Evolutionary conservation across 192 early-diverging fungal species (phyloP), one percentile per base, ranked within the genome.

Genomic region (Backusella mclennaniae): DNA sequence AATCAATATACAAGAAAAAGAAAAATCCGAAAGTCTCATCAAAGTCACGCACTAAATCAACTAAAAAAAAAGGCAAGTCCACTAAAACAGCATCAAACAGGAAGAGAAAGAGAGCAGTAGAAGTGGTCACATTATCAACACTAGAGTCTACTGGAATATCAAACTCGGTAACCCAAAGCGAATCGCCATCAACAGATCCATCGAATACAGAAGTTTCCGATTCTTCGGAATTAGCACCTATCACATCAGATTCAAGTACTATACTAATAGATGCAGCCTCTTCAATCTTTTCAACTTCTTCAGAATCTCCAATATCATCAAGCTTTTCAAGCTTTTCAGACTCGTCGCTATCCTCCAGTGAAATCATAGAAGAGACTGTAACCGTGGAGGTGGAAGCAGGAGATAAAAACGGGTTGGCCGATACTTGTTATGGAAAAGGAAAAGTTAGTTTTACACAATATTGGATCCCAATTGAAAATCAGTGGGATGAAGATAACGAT

Each of bases 381-480:
- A 26, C 56, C 26, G 2, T 63, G 4, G 12, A 0, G 12, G 12
- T 14, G 1, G 23, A 63, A 0, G 9, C 9, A 63, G 23, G 29
- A 9, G 4, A 63, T 11, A 29, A 29, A 63, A 29, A 4, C 4
- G 56, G n/a, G 19, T n/a, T 29, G 29, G 11, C 56, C 0, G 3
- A 29, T 12, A 12, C 6, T 0, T 80, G 79, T 68, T 80, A 80
- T 59, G 33, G 35, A 42, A 33, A 15, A 31, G 52, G 52, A 41
- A 66, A 39, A 53, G 75, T 79, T 17, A 29, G 26, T 12, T 76
- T 78, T 26, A 73, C 68, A 23, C 42, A 79, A 31, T 83, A 74
- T 35, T 83, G 82, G 82, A 83, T 79, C 19, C 71, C 77, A 52
- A 83, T 79, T 56, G 77, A 83, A 74, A 73, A 79, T 26, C 73